phyloP scores from a whole-genome alignment of 306 rosid species.

The Acacia crassicarpa region DNA sequence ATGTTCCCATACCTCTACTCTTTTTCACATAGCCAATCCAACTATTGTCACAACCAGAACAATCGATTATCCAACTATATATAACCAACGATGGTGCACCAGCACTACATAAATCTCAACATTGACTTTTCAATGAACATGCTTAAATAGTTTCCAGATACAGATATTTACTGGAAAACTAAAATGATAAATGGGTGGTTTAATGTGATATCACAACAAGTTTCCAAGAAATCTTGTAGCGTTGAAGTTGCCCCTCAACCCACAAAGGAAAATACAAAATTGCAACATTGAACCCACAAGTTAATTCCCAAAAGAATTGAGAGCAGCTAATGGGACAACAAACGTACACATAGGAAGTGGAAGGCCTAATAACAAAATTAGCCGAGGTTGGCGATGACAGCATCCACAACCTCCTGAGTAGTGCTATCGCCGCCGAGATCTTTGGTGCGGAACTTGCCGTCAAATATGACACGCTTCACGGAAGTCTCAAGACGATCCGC shows the following conservation, averaged over 20 bases:
- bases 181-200: neutral
- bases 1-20: neutral
- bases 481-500: constrained; percentile 86
- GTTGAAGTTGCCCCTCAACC: neutral
- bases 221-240: neutral
- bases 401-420: constrained; percentile 69
- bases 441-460: constrained; percentile 57
- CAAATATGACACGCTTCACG: constrained; percentile 61
- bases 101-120: no score
- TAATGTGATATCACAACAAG: neutral
- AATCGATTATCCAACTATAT: no score
- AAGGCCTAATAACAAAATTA: neutral
- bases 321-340: no score
- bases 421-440: constrained; percentile 76
- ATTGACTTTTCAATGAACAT: neutral
- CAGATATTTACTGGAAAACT: neutral
- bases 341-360: neutral
- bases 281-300: neutral
- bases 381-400: constrained; percentile 66
- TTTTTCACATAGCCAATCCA: neutral
- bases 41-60: neutral
- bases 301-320: neutral
- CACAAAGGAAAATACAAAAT: no score
- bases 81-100: no score
- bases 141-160: neutral